These are phyloP conservation scores for Suhomyces xylopsoci DNA, from an alignment of 805 yeast genomes.

Conservation along the genomic window DNA sequence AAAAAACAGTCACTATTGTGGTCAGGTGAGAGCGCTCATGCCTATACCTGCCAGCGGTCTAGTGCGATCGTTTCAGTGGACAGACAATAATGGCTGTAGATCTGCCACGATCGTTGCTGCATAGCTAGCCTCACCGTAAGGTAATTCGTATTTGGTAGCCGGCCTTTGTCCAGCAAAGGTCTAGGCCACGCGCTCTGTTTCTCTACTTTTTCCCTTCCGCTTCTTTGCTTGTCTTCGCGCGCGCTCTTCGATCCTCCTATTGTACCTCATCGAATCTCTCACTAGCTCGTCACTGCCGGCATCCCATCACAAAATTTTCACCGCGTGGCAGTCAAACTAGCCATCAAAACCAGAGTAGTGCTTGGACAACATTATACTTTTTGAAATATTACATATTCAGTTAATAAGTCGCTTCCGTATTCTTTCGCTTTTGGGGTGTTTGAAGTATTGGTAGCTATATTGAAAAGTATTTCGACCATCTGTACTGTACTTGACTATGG, in stretches of 20 bases:
- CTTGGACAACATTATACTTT: not conserved
- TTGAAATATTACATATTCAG: not conserved
- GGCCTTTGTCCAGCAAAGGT: not conserved
- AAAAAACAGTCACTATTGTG: conserved; percentile 3
- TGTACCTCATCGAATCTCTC: not conserved
- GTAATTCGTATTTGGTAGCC: not conserved
- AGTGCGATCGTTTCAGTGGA: not conserved
- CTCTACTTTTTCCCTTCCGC: not conserved
- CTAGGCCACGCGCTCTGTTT: not conserved
- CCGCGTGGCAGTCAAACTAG: conserved; percentile 3
- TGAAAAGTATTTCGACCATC: not conserved
- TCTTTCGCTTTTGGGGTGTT: not conserved
- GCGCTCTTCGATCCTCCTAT: not conserved
- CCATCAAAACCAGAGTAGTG: not conserved
- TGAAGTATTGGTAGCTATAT: not conserved
- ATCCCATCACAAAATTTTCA: conserved; percentile 6
- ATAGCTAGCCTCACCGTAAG: not conserved
- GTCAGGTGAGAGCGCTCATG: not conserved
- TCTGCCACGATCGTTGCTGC: not conserved
- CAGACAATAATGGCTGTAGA: not conserved
- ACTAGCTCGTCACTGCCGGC: conserved; percentile 1
- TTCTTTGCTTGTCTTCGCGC: not conserved
- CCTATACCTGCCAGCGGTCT: not conserved
- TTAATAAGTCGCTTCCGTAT: not conserved
- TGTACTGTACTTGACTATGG: conserved; percentile 2